Evolutionary conservation across 306 rosid genomes (phyloP).

Genomic region (Vicia villosa): DNA sequence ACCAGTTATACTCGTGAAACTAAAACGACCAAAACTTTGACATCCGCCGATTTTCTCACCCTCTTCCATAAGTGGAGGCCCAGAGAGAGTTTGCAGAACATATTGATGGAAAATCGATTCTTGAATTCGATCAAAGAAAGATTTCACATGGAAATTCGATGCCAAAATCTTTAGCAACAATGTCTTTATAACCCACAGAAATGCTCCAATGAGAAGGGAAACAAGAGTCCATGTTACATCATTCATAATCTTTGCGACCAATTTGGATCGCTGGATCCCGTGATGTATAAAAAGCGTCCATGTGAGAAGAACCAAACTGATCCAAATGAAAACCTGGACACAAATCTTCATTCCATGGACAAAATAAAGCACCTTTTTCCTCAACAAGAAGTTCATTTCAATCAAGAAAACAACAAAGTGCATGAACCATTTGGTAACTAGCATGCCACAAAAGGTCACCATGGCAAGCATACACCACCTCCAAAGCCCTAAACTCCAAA

Average conservation of each 20-base stretch:
- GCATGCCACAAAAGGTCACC: constrained; percentile 79
- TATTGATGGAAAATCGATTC: constrained; percentile 85
- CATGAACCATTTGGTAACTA: constrained; percentile 80
- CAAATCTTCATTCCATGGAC: constrained; percentile 90
- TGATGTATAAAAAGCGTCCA: constrained; percentile 67
- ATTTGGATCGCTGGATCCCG: constrained; percentile 51
- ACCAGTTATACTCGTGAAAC: constrained; percentile 60
- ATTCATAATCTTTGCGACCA: constrained; percentile 46
- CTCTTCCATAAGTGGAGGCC: constrained; percentile 66
- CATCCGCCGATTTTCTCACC: constrained; percentile 61
- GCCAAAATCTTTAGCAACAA: constrained; percentile 70
- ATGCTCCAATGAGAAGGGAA: constrained; percentile 70
- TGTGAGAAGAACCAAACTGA: constrained; percentile 64
- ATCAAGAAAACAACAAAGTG: constrained; percentile 70
- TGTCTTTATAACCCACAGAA: constrained; percentile 76
- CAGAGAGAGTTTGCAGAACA: constrained; percentile 76
- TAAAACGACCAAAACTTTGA: constrained; percentile 58
- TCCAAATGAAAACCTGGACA: constrained; percentile 76
- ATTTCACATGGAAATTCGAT: constrained; percentile 74
- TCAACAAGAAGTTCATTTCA: constrained; percentile 77
- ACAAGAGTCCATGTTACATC: constrained; percentile 72
- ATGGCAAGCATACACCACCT: constrained; percentile 79
- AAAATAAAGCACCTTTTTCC: constrained; percentile 84
- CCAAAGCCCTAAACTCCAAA: constrained; percentile 79
- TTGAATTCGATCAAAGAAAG: constrained; percentile 89